Evolutionary conservation across 2,329 filamentous ascomycete genomes (phyloP).

Genomic region (Microcyclosporella mali): DNA sequence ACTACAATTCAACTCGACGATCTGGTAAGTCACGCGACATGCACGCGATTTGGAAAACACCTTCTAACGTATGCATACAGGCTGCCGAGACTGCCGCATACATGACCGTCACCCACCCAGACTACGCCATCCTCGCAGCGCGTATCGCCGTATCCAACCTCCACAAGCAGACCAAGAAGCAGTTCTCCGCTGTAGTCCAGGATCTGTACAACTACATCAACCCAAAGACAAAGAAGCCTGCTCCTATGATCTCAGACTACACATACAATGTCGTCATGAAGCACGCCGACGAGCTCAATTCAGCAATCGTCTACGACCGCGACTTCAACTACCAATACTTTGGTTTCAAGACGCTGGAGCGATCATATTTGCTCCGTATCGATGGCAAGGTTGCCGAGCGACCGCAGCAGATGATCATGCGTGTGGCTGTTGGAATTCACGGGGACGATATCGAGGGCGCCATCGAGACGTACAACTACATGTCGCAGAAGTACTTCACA

Average conservation of each 20-base stretch:
- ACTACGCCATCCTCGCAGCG: conserved; percentile 96
- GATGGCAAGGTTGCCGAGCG: conserved; percentile 94
- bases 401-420: conserved; percentile 99
- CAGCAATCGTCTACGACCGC: conserved; percentile 96
- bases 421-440: conserved; percentile 94
- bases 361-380: conserved; percentile 93
- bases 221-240: conserved; percentile 74
- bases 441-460: conserved; percentile 90
- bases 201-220: conserved; percentile 96
- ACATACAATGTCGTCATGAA: conserved; percentile 92
- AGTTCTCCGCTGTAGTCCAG: conserved; percentile 90
- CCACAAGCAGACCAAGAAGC: conserved; percentile 99
- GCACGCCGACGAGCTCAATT: conserved; percentile 95
- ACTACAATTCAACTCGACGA: conserved; percentile 96
- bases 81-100: conserved; percentile 98
- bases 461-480: conserved; percentile 96
- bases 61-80: conserved; percentile 43
- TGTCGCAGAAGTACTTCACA: conserved; percentile 98
- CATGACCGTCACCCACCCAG: conserved; percentile 98
- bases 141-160: conserved; percentile 99
- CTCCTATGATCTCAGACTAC: conserved; percentile 90
- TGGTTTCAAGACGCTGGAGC: conserved; percentile 97
- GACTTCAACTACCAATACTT: conserved; percentile 99
- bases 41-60: conserved; percentile 3
- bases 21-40: conserved; percentile 58